Conservation (phyloP, 495 filamentous ascomycete species). For the Penicillium manginii region DNA sequence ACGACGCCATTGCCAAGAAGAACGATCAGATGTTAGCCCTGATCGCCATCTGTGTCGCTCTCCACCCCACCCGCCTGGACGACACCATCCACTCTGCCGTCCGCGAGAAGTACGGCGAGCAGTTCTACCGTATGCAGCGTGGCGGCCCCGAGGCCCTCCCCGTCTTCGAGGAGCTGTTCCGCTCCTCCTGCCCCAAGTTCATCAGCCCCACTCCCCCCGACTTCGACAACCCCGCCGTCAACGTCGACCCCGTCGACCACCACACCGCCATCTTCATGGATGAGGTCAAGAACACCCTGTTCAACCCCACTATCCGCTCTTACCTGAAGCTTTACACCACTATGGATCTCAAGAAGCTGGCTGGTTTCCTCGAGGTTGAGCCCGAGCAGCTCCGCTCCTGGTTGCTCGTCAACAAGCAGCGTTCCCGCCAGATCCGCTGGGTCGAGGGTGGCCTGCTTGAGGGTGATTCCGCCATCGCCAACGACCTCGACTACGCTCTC, state of each 20-base stretch:
- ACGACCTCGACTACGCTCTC: conserved; percentile 95
- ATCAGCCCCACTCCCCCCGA: conserved; percentile 96
- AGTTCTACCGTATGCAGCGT: conserved; percentile 91
- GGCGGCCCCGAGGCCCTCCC: conserved; percentile 93
- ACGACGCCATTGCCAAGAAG: conserved; percentile 98
- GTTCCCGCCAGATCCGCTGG: conserved; percentile 95
- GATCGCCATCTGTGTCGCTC: conserved; percentile 97
- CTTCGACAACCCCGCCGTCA: conserved; percentile 91
- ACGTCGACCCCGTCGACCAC: conserved; percentile 96
- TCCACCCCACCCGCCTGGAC: conserved; percentile 93
- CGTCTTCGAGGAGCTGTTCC: conserved; percentile 97
- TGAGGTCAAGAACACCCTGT: conserved; percentile 97
- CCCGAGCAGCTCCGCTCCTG: conserved; percentile 88
- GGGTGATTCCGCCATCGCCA: conserved; percentile 86
- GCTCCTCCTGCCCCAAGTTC: conserved; percentile 95
- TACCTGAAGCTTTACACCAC: conserved; percentile 99
- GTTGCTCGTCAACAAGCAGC: conserved; percentile 96
- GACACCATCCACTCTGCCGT: conserved; percentile 99
- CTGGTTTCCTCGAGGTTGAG: conserved; percentile 93
- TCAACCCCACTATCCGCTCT: conserved; percentile 90
- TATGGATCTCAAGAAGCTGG: conserved; percentile 98
- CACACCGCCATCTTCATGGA: conserved; percentile 98
- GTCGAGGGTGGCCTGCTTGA: conserved; percentile 86
- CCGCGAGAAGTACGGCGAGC: conserved; percentile 97
- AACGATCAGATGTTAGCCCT: conserved; percentile 99